Evolutionary conservation across 805 yeast genomes (phyloP), one percentile per base, ranked within the genome.

Genomic region (Clavispora asparagi): DNA sequence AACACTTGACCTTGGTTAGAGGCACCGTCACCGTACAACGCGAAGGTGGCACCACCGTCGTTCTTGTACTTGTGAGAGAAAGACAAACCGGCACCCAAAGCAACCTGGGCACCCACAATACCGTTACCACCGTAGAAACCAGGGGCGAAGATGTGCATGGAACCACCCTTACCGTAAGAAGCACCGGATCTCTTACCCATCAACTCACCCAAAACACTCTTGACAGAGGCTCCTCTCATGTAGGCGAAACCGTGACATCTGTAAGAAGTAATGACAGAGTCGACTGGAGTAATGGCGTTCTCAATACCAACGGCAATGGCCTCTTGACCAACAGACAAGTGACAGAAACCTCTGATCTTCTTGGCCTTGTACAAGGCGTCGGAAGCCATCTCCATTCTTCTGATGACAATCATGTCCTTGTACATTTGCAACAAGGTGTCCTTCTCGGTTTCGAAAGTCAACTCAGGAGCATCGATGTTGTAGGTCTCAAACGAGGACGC

Each of bases 71-170:
- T 90, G 76, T 94, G 98, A 55, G 98, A 96, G 73, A 91, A 94
- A n/a, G 97, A 95, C 57, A 94, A 78, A 61, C 99, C 99, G 46
- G 97, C 89, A 67, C 99, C 99, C 60, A 94, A 79, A 54, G 99
- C 96, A 47, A 94, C 97, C 76, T 94, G 99, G 44, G 98, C 99
- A 68, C 99, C 99, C 46, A 94, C 99, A 69, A 94, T 94, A 78
- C 99, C 99, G 74, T 94, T 94, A 74, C 99, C 99, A 69, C 99
- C 99, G 72, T 85, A 94, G 79, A 94, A 94, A 51, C 95, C 95
- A 40, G 85, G 83, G 41, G 95, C 87, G 69, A 84, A 94, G 91
- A 94, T 87, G 77, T 94, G 99, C 99, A 94, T 94, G 55, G 99
- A 94, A 61, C 99, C 99, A 77, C 99, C 99, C 74, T 94, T 94